Percentiles rank a stretch among this genome's conserved stretches.
Evolutionary conservation across 768 basidiomycete genomes (phyloP).

Genomic region (Lactarius psammicola): DNA sequence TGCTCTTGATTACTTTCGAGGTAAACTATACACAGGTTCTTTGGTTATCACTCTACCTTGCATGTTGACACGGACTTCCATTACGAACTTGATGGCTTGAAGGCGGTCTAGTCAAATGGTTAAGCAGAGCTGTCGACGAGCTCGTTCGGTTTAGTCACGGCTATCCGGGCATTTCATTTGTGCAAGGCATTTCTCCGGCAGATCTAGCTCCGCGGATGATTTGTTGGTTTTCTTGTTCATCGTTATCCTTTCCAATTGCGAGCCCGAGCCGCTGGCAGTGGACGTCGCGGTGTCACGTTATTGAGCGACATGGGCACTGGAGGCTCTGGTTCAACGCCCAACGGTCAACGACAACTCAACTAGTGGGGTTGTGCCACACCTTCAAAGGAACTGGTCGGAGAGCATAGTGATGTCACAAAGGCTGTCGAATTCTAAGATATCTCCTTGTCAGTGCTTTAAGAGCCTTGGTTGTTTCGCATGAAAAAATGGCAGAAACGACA

Average conservation of each 20-base stretch:
- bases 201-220: background rate
- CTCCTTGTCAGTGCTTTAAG: background rate
- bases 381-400: background rate
- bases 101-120: background rate
- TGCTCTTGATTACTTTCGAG: constrained; percentile 2
- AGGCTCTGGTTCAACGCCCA: background rate
- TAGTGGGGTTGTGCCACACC: background rate
- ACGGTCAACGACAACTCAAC: background rate
- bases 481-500: background rate
- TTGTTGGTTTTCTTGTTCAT: background rate
- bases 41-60: background rate
- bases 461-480: background rate
- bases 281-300: background rate
- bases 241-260: background rate
- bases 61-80: background rate
- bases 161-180: background rate
- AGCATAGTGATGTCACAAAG: background rate
- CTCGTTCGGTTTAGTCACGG: background rate
- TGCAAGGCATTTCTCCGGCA: background rate
- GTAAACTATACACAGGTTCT: background rate
- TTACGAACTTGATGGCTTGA: background rate
- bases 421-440: background rate
- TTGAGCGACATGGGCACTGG: background rate
- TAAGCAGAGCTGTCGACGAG: background rate
- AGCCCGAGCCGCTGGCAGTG: background rate